These are phyloP conservation scores for Cyberlindnera petersonii DNA, from an alignment of 805 yeast species.

Conservation along the genomic window DNA sequence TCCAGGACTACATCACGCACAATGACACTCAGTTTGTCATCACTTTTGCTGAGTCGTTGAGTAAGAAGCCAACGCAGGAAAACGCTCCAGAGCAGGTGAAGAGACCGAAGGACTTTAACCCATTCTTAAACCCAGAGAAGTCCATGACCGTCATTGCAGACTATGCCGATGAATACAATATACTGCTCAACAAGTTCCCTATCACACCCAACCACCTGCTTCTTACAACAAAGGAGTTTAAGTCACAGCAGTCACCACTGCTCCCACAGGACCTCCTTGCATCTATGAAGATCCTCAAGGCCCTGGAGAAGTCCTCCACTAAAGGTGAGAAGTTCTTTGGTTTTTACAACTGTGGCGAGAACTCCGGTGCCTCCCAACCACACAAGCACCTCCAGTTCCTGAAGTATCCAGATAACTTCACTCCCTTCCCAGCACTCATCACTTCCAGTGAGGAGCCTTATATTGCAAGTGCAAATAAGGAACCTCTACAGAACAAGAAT, in stretches of 20 bases:
- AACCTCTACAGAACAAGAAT: slow-evolving; percentile 58
- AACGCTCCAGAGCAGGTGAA: slow-evolving; percentile 30
- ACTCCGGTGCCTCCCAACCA: slow-evolving; percentile 91
- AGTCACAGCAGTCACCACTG: slow-evolving; percentile 68
- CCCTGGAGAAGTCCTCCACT: slow-evolving; percentile 37
- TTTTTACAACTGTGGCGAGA: slow-evolving; percentile 84
- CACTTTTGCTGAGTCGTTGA: slow-evolving; percentile 31
- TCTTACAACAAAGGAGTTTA: slow-evolving; percentile 70
- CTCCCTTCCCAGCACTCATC: slow-evolving; percentile 53
- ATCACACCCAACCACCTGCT: slow-evolving; percentile 75
- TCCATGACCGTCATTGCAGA: slow-evolving; percentile 58
- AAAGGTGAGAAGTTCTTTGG: slow-evolving; percentile 58
- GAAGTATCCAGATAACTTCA: slow-evolving; percentile 57
- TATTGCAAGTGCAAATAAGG: slow-evolving; percentile 50
- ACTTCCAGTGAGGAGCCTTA: slow-evolving; percentile 43
- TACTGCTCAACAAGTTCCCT: slow-evolving; percentile 85
- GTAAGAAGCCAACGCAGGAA: slow-evolving; percentile 37
- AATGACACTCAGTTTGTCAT: slow-evolving; percentile 31
- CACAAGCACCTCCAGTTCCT: slow-evolving; percentile 91
- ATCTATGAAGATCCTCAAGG: slow-evolving; percentile 50
- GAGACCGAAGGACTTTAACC: slow-evolving; percentile 45
- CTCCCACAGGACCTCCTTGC: slow-evolving; percentile 65
- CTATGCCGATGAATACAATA: slow-evolving; percentile 48
- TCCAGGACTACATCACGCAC: slow-evolving; percentile 30
- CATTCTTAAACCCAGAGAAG: slow-evolving; percentile 79